These are phyloP conservation scores for Neopestalotiopsis sp. DNA, from an alignment of 2,329 filamentous ascomycete species.

Conservation along the genomic window DNA sequence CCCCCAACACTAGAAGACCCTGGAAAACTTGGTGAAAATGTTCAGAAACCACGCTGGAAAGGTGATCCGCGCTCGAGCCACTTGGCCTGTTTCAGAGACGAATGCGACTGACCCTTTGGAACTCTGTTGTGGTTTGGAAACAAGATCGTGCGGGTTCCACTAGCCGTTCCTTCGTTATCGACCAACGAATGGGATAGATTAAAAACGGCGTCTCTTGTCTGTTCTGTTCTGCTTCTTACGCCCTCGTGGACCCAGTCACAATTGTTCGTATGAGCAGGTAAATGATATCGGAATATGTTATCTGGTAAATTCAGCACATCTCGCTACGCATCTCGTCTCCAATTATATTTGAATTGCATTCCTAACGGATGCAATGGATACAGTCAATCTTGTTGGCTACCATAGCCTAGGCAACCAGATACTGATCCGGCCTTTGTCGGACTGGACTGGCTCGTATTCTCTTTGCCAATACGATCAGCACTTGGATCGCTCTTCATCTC, in stretches of 20 bases:
- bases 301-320: neutral
- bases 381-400: neutral
- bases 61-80: conserved; percentile 4
- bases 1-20: neutral
- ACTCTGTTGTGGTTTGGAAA: conserved; percentile 11
- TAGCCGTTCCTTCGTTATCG: conserved; percentile 4
- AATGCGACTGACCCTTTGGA: conserved; percentile 2
- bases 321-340: neutral
- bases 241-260: neutral
- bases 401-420: neutral
- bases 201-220: neutral
- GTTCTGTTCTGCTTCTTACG: neutral
- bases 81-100: conserved; percentile 7
- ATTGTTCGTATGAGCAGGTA: neutral
- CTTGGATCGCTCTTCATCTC: neutral
- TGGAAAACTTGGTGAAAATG: neutral
- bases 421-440: neutral
- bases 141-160: neutral
- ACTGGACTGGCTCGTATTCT: neutral
- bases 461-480: neutral
- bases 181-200: conserved; percentile 2
- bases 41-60: neutral
- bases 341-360: neutral
- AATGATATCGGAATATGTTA: neutral
- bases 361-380: neutral